Evolutionary conservation across 208 protist genomes (phyloP).

Genomic region (Acanthamoeba healyi): DNA sequence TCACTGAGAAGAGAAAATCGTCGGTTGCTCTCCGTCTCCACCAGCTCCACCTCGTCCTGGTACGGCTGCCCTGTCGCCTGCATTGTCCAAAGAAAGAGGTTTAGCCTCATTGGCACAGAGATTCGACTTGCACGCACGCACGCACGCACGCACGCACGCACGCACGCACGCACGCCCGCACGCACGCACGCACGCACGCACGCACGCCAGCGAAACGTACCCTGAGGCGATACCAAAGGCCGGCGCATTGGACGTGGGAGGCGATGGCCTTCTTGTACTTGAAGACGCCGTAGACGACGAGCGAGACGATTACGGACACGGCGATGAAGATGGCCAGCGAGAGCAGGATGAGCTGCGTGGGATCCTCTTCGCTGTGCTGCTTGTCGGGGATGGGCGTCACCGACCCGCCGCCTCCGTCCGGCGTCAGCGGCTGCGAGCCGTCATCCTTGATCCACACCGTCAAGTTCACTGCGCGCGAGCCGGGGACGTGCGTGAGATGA

Average conservation of each 20-base stretch:
- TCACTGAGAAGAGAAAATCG: not conserved
- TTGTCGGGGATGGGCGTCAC: slow-evolving; percentile 2
- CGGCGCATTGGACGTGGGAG: not conserved
- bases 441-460: slow-evolving; percentile 69
- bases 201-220: not conserved
- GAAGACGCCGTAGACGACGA: not conserved
- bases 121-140: no score
- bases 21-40: not conserved
- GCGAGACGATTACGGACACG: not conserved
- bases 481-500: no score
- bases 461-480: slow-evolving; percentile 35
- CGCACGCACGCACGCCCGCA: no score
- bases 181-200: not conserved
- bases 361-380: slow-evolving; percentile 44
- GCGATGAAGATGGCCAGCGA: not conserved
- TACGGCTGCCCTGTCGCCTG: not conserved
- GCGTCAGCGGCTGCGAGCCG: not conserved
- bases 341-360: slow-evolving; percentile 14
- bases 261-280: slow-evolving; percentile 27
- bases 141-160: no score
- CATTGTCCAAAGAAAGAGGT: no score
- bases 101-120: no score
- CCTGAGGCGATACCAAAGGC: not conserved
- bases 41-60: not conserved
- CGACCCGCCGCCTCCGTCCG: not conserved